These are phyloP conservation scores for Wickerhamia fluorescens DNA, from an alignment of 805 yeast species.

Conservation along the genomic window DNA sequence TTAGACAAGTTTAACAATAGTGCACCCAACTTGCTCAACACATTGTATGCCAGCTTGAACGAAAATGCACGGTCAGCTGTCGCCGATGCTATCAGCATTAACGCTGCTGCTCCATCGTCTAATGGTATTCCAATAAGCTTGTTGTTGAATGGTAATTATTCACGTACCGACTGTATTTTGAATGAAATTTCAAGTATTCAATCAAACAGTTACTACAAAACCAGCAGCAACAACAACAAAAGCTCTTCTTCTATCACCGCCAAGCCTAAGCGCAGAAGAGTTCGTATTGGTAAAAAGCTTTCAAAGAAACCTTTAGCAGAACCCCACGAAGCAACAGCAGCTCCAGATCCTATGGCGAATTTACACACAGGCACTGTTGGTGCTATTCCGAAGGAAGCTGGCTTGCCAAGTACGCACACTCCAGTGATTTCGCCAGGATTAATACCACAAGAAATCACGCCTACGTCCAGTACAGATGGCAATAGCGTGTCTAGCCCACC, in stretches of 20 bases:
- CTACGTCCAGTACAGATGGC: too few species aligned
- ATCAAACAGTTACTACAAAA: constrained; percentile 32
- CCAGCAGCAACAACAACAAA: constrained; percentile 15
- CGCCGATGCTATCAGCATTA: constrained; percentile 1
- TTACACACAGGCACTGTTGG: too few species aligned
- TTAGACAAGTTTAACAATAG: constrained; percentile 36
- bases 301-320: constrained; percentile 3
- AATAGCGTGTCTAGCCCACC: too few species aligned
- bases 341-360: too few species aligned
- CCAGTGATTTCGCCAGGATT: constrained; percentile 1
- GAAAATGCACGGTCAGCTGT: constrained; percentile 7
- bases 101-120: constrained; percentile 6
- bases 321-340: constrained; percentile 1
- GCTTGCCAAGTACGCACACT: too few species aligned
- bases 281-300: constrained; percentile 20
- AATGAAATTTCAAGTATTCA: constrained; percentile 41
- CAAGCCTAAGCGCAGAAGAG: constrained; percentile 39
- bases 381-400: too few species aligned
- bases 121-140: constrained; percentile 37
- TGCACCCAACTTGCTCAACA: constrained; percentile 30
- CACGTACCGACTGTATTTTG: constrained; percentile 29
- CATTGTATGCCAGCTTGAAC: constrained; percentile 30
- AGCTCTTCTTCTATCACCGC: constrained; percentile 8
- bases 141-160: constrained; percentile 18
- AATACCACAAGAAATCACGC: constrained; percentile 1